Base-by-base conservation (phyloP, 257 asterid genomes). In the Penstemon davidsonii region DNA sequence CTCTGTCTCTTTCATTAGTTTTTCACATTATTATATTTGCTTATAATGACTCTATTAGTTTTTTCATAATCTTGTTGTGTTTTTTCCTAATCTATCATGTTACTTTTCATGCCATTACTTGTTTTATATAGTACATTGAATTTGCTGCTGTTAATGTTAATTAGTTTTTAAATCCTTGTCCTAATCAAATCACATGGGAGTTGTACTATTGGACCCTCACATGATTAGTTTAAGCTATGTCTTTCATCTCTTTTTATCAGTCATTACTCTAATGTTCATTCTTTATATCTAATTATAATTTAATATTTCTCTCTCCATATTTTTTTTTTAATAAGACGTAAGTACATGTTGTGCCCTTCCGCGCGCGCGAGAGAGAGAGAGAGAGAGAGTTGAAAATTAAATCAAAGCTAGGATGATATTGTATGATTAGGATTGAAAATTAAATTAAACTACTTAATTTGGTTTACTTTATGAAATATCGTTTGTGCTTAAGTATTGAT, bases 111-210 rank as follows among this genome's bases (percentile, higher is more conserved):
- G 91, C 79, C 83, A 81, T 67, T 76, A 64, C 69, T 81, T 78
- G 70, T 79, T 68, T 73, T 85, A 73, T 70, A 25, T 25, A 78
- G 75, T 77, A 70, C 90, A 75, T 83, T 73, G 90, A 80, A 85
- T 72, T 84, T 81, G 96, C 76, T 74, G 85, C 75, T 58, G 79
- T 79, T 72, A 64, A 68, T 77, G 73, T 47, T 54, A 78, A 63
- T 67, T 74, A 67, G 13, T 84, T 42, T 61, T 77, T 60, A 81
- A 86, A 66, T 83, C 75, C 63, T 71, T 85, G 85, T 83, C 89
- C 81, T 85, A 84, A 87, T 87, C 95, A 80, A 85, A 66, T 82
- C 98, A 89, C 96, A 86, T 89, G 96, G 92, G 86, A 76, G 56
- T 75, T 64, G 78, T 74, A 76, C 84, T 66, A 79, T 80, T 83